These are phyloP conservation scores for Linum usitatissimum DNA, from an alignment of 345 rosid species.

Conservation along the genomic window DNA sequence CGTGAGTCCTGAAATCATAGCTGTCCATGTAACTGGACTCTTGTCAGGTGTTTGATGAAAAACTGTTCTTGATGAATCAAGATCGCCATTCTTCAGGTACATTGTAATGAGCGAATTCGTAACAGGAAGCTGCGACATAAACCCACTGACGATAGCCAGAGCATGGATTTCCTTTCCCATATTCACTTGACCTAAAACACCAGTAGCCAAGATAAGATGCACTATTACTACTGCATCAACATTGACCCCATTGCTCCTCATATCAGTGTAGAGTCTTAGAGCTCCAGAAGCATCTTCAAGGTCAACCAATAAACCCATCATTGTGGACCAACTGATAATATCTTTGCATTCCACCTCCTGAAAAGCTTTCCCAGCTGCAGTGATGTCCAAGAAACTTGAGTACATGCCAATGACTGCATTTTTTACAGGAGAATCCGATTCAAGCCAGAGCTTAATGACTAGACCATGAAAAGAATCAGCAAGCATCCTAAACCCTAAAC, in stretches of 20 bases:
- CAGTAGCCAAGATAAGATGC: conserved; percentile 31
- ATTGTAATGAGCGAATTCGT: conserved; percentile 29
- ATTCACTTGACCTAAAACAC: conserved; percentile 25
- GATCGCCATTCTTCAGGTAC: conserved; percentile 38
- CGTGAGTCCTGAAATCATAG: conserved; percentile 28
- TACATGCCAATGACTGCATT: conserved; percentile 35
- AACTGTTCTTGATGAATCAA: conserved; percentile 26
- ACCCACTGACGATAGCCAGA: conserved; percentile 23
- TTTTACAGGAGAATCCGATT: conserved; percentile 18
- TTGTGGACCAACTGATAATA: conserved; percentile 30
- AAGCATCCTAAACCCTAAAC: conserved; percentile 18
- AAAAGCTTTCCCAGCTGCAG: conserved; percentile 22
- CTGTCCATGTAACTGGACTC: conserved; percentile 41
- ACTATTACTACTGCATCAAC: conserved; percentile 23
- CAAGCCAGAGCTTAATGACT: conserved; percentile 27
- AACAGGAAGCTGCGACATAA: conserved; percentile 19
- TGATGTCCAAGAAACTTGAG: conserved; percentile 26
- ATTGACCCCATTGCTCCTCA: conserved; percentile 16
- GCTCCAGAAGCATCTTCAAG: conserved; percentile 25
- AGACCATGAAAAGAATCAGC: conserved; percentile 26
- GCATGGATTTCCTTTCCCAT: conserved; percentile 37
- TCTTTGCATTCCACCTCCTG: conserved; percentile 25
- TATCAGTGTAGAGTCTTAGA: conserved; percentile 20
- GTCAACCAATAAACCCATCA: conserved; percentile 29
- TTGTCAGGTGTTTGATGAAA: conserved; percentile 22